Evolutionary conservation across 257 asterid species (phyloP), one percentile per base, ranked within the genome.

Genomic region (Galeopsis tetrahit): DNA sequence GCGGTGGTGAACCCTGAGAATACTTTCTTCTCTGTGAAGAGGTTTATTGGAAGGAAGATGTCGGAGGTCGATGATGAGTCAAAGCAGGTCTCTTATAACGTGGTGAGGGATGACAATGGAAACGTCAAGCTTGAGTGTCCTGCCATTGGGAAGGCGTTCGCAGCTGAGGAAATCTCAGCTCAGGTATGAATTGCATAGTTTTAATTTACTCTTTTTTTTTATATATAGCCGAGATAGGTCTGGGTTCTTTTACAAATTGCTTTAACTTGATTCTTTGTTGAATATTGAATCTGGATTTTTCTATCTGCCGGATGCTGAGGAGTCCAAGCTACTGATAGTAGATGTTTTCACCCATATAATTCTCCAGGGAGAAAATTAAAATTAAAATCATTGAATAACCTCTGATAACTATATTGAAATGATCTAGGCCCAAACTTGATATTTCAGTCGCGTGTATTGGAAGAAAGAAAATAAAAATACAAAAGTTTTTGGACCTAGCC

Each of bases 141-240:
- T 44, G 93, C 97, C 53, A 88, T 90, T 55, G 95, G 95, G 38
- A 88, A 88, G 57, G 85, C 69, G 82, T 90, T 90, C 46, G 97
- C 97, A 0, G 95, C 97, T 66, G 97, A 90, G 84, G 97, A 90
- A 82, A 90, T 90, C 55, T 90, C 97, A 1, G 97, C 97, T 21
- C 97, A 90, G 95, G 97, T 90, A 46, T 69, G 14, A 7, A 9
- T 43, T 34, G 3, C 5, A 1, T 57, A 32, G 14, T 74, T 75
- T 58, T 13, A 55, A n/a, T 0, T 55, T 7, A 13, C 60, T 52
- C 32, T 17, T 52, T 53, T 53, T 17, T 5, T 21, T 51, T 14
- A 17, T 49, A 49, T 14, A 17, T 49, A 49, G 56, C 28, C 5
- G 56, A 49, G 28, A 49, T n/a, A 49, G 6, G 13, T 5, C 21